Evolutionary conservation across 805 yeast species (phyloP), one percentile per base, ranked within the genome.

Genomic region (Myxozyma mucilagina): DNA sequence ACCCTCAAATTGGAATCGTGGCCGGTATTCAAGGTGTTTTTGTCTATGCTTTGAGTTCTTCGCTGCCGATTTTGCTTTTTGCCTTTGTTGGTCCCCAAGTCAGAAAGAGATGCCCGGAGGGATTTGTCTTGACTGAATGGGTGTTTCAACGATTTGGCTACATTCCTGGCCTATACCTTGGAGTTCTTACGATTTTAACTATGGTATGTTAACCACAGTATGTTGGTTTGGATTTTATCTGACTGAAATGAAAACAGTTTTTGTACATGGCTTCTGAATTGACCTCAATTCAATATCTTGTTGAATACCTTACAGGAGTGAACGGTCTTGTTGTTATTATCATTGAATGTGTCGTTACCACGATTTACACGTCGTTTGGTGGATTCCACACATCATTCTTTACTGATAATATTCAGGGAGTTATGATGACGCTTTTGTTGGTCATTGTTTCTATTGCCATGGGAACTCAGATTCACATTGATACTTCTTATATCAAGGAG

Each of bases 81-180:
- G 89, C 94, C 0, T 81, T 82, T 56, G 75, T 89, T 60, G 97
- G 97, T 0, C 97, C 97, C 0, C 71, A 84, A 9, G 86, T 92
- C 61, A 79, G 97, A 66, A 81, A 78, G 61, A 81, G 82, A 67
- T 89, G 96, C 68, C 97, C 97, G 0, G 84, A 89, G 8, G 97
- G 97, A 2, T 92, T 92, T 72, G 91, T 92, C 32, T 76, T 92
- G 67, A 90, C 97, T 4, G 97, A 92, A 72, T 92, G 97, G 97
- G 93, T 90, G n/a, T 82, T 89, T 70, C 83, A 83, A 50, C 78
- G 97, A 67, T 92, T 81, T 72, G 97, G 97, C 1, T 71, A 79
- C 4, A 74, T 86, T 14, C 80, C 96, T 2, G 87, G 90, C 0
- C 76, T 90, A 66, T 89, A 90, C 68, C 75, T 92, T 49, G 86